Conservation (phyloP, 768 basidiomycete species). For the Lactarius tabidus region DNA sequence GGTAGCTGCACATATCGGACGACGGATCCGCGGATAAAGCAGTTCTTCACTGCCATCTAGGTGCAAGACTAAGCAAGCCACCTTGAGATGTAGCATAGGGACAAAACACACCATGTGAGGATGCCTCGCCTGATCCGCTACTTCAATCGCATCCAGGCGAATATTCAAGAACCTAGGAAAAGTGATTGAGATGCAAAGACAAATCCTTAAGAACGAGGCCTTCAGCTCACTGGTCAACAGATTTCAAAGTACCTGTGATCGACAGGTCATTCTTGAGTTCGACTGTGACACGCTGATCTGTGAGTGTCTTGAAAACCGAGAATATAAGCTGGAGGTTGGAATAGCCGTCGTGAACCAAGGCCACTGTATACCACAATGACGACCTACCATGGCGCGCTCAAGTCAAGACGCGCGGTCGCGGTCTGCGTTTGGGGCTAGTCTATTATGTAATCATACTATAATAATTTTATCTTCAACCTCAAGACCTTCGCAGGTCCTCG, state of each 20-base stretch:
- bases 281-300: slow-evolving; percentile 94
- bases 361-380: not conserved
- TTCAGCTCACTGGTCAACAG: slow-evolving; percentile 84
- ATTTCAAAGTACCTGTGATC: slow-evolving; percentile 93
- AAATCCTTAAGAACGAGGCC: slow-evolving; percentile 30
- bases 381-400: slow-evolving; percentile 17
- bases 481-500: not conserved
- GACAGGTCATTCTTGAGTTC: slow-evolving; percentile 99
- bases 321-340: slow-evolving; percentile 66
- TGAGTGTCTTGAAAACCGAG: slow-evolving; percentile 98
- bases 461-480: not conserved
- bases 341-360: not conserved
- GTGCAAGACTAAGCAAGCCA: not conserved
- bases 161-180: slow-evolving; percentile 84
- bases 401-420: not conserved
- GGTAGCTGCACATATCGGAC: slow-evolving; percentile 97
- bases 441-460: not conserved
- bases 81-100: not conserved
- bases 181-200: not conserved
- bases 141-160: slow-evolving; percentile 88
- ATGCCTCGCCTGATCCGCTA: slow-evolving; percentile 87
- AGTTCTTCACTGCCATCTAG: slow-evolving; percentile 98
- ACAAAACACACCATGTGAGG: slow-evolving; percentile 83
- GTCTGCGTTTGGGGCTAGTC: not conserved
- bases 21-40: slow-evolving; percentile 97